Conservation (phyloP, 2,329 filamentous ascomycete genomes). For the Stagonosporopsis chrysanthemi region DNA sequence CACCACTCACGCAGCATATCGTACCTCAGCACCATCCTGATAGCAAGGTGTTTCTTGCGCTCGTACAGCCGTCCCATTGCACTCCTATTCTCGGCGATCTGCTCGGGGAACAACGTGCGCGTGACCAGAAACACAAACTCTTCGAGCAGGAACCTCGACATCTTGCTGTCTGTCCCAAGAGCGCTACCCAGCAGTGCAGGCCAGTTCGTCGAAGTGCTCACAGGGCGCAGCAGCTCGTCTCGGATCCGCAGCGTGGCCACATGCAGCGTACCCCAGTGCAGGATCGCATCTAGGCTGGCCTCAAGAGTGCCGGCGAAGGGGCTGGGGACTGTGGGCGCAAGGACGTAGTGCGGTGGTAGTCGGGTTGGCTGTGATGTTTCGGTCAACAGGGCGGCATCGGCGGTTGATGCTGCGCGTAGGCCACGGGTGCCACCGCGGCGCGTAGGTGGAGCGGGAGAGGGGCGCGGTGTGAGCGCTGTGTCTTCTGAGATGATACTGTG, state of each 20-base stretch:
- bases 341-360: constrained; percentile 24
- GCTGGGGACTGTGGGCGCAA: constrained; percentile 31
- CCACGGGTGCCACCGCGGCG: constrained; percentile 1
- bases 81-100: constrained; percentile 34
- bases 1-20: constrained; percentile 39
- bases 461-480: constrained; percentile 1
- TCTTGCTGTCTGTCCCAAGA: background rate
- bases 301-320: constrained; percentile 36
- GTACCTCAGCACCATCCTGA: constrained; percentile 34
- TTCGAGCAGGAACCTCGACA: constrained; percentile 17
- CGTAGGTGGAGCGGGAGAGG: background rate
- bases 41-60: constrained; percentile 26
- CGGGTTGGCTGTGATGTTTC: background rate
- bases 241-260: constrained; percentile 1
- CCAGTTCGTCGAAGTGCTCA: constrained; percentile 26
- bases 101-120: constrained; percentile 36
- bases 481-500: constrained; percentile 17
- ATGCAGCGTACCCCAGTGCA: constrained; percentile 17
- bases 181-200: constrained; percentile 1
- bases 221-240: constrained; percentile 15
- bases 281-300: constrained; percentile 32
- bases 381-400: background rate
- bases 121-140: constrained; percentile 36
- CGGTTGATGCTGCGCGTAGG: background rate
- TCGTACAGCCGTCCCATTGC: constrained; percentile 32